Base-by-base conservation (phyloP, 352 stramenopile species). In the Globisporangium perplexum region DNA sequence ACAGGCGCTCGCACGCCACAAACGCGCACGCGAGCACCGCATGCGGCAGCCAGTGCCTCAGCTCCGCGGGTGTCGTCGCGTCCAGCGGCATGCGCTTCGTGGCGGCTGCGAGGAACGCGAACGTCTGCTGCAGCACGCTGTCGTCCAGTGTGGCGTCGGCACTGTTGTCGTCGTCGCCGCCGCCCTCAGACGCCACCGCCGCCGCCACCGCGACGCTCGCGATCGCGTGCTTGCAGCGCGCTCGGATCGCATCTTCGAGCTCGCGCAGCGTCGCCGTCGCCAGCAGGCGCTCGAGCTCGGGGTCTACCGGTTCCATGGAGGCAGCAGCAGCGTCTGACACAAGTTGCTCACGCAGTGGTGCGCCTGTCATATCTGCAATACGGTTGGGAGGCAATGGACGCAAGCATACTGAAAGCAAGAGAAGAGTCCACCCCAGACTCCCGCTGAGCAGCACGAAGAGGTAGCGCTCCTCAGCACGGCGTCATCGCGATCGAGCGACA, bases 41-140 rank as follows among this genome's bases (percentile, higher is more conserved):
- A 26, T 74, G 77, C 33, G 73, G 73, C 14, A 74, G 47, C 73
- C 73, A 84, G 17, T 47, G 59, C 6, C 44, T 33, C 23, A 79
- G 48, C 50, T 69, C 41, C 26, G 60, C 66, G 10, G 55, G 55
- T 1, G 47, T 22, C 39, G 39, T 45, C 7, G 10, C 11, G 39
- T 23, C 6, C 45, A 44, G 1, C 33, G 33, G 33, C 33, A 39
- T 5, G 14, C 14, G 50, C 11, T 5, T 30, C 35, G 14, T 47
- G 10, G 23, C 36, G 18, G n/a, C 5, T 60, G 44, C 22, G 22
- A 46, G 41, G n/a, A 23, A 28, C 10, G n/a, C 41, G n/a, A 46
- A 8, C 20, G 20, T 14, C 22, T 11, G 41, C 22, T 11, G 41
- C 41, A 20, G 0, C 11, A 28, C n/a, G n/a, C n/a, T 26, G 28